Percentiles rank a stretch among this genome's conserved stretches.
phyloP scores from a whole-genome alignment of 192 early-diverging fungal species.

The Spinellus fusiger region DNA sequence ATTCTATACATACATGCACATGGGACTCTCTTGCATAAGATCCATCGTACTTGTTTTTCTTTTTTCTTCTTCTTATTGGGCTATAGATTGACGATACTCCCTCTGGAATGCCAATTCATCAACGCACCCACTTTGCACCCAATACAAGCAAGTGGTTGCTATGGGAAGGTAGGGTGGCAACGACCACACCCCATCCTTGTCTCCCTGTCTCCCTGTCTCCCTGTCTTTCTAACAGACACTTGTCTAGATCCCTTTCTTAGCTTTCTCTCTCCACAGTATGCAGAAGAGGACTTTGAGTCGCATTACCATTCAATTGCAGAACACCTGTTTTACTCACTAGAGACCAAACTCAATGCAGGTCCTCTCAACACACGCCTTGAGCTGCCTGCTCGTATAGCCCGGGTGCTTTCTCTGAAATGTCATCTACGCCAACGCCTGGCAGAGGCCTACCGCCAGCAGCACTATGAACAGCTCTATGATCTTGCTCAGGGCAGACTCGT shows the following conservation, averaged over 20 bases:
- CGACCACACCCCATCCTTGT: too few species aligned
- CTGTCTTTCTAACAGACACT: conserved; percentile 19
- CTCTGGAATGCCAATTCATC: conserved; percentile 33
- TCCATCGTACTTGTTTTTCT: too few species aligned
- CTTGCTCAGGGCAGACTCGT: conserved; percentile 49
- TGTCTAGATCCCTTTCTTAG: conserved; percentile 59
- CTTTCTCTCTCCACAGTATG: conserved; percentile 77
- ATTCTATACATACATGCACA: neutral
- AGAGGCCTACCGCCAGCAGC: conserved; percentile 49
- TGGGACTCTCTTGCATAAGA: neutral
- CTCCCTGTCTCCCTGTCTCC: too few species aligned
- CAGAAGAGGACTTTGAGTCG: conserved; percentile 54
- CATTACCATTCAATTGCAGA: conserved; percentile 57
- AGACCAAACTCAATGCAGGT: conserved; percentile 33
- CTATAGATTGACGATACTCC: conserved; percentile 50
- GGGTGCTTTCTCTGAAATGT: conserved; percentile 63
- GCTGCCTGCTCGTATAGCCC: conserved; percentile 63
- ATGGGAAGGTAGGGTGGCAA: conserved; percentile 65
- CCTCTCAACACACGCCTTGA: conserved; percentile 67
- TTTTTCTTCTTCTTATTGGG: neutral
- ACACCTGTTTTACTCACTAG: conserved; percentile 45
- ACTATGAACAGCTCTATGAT: conserved; percentile 48
- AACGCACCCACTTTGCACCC: conserved; percentile 53
- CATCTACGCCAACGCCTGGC: conserved; percentile 59
- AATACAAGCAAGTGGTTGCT: conserved; percentile 81